Base-by-base conservation (phyloP, 2,329 filamentous ascomycete species). In the Epichloe scottii region DNA sequence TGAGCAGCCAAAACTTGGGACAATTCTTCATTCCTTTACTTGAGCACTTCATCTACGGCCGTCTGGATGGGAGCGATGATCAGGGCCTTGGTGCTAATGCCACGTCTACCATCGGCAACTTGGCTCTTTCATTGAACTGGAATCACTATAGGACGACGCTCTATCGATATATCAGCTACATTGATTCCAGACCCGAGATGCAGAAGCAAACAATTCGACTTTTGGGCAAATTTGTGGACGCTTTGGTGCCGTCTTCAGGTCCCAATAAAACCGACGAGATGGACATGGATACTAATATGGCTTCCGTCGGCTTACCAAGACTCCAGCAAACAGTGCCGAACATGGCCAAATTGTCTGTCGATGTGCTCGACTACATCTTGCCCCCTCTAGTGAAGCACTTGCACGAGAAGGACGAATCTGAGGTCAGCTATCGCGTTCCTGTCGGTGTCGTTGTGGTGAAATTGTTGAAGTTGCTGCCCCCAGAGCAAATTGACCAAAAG, bases 341-440 rank as follows among this genome's bases (percentile, higher is more conserved):
- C 35, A 67, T 77, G 54, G 70, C 80, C 10, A 88, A 88, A 63
- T 73, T 95, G 35, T 73, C 78, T 15, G 75, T 78, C 1, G 89
- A 95, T 58, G 73, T 97, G 49, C 77, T 79, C 40, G 78, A 80
- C 19, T 82, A 83, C 55, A 86, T 95, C 59, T 70, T 95, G 38
- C 89, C 91, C 0, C 79, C 86, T 17, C 70, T 98, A 34, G 77
- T 84, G n/a, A 79, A 82, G 44, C 93, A 95, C 63, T 78, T 97
- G 30, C 90, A 96, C 60, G 84, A 95, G 60, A 97, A 96, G 66
- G 88, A 97, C 56, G 93, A 98, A 64, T 84, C 89, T 1, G 90
- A 89, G 47, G 91, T 98, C 66, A 95, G 90, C 69, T 80, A 93
- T 49, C 87, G 93, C 65, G 85, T 96, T 35, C 90, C 91, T 1